phyloP scores from a whole-genome alignment of 1,284 basidiomycete genomes.

The Trametes hirsuta region DNA sequence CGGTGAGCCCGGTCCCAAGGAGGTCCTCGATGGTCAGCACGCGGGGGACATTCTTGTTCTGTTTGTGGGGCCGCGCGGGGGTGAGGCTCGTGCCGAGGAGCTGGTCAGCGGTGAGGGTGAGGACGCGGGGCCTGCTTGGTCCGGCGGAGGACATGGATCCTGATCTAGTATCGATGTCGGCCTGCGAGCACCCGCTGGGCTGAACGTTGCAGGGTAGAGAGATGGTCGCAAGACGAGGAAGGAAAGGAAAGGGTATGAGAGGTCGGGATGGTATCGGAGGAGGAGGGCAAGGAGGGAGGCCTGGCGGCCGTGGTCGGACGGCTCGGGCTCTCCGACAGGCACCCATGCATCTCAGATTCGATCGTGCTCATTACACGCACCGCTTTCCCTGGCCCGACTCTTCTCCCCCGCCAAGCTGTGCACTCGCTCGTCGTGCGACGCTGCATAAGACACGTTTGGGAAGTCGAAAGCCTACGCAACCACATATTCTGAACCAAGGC shows the following conservation, averaged over 20 bases:
- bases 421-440: not conserved
- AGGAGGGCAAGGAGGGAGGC: not conserved
- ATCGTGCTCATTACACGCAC: no score
- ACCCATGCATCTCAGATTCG: no score
- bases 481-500: no score
- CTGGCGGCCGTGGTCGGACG: not conserved
- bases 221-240: not conserved
- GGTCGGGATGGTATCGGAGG: not conserved
- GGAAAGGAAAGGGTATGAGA: not conserved
- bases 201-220: not conserved
- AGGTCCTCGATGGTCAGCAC: conserved; percentile 23
- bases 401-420: not conserved
- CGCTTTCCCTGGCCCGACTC: no score
- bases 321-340: no score
- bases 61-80: conserved; percentile 14
- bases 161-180: not conserved
- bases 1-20: conserved; percentile 22
- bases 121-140: conserved; percentile 19
- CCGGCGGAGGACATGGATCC: conserved; percentile 7
- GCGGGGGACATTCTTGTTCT: conserved; percentile 6
- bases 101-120: conserved; percentile 26
- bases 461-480: not conserved
- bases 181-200: not conserved
- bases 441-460: not conserved
- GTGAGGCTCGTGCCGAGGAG: conserved; percentile 22